A percentile compares a stretch with the other conserved stretches of the same genome.
phyloP scores from a whole-genome alignment of 2,329 filamentous ascomycete species.

The Scolecobasidium constrictum region DNA sequence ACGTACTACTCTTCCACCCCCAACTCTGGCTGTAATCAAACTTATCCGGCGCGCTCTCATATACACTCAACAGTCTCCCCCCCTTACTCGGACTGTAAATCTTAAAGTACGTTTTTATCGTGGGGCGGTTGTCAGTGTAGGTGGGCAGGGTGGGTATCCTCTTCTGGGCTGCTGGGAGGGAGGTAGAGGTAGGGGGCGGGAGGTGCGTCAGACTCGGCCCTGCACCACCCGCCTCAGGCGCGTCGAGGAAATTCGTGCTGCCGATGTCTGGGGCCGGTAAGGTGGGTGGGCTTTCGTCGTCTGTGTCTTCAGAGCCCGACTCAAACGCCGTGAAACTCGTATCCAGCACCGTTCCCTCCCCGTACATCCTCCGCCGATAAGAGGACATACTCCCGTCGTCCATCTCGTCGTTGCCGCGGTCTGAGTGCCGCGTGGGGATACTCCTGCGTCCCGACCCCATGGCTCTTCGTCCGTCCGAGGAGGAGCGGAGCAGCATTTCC shows the following conservation, averaged over 20 bases:
- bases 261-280: background rate
- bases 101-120: slow-evolving; percentile 51
- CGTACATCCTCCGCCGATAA: slow-evolving; percentile 2
- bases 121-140: slow-evolving; percentile 44
- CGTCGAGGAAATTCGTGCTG: background rate
- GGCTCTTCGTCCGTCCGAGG: background rate
- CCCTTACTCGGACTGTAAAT: slow-evolving; percentile 49
- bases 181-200: slow-evolving; percentile 13
- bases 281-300: slow-evolving; percentile 1
- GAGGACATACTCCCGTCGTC: slow-evolving; percentile 19
- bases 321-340: slow-evolving; percentile 8
- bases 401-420: slow-evolving; percentile 31
- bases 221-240: background rate
- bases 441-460: slow-evolving; percentile 19
- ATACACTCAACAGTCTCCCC: slow-evolving; percentile 48
- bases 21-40: slow-evolving; percentile 52
- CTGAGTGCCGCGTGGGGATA: slow-evolving; percentile 10
- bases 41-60: slow-evolving; percentile 45
- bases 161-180: background rate
- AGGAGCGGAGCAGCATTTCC: slow-evolving; percentile 31
- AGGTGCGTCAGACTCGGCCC: background rate
- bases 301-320: background rate
- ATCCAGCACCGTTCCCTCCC: slow-evolving; percentile 5
- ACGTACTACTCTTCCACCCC: slow-evolving; percentile 51
- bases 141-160: slow-evolving; percentile 34